Conservation (phyloP, 2,329 filamentous ascomycete genomes). For the Alternaria novae-zelandiae region DNA sequence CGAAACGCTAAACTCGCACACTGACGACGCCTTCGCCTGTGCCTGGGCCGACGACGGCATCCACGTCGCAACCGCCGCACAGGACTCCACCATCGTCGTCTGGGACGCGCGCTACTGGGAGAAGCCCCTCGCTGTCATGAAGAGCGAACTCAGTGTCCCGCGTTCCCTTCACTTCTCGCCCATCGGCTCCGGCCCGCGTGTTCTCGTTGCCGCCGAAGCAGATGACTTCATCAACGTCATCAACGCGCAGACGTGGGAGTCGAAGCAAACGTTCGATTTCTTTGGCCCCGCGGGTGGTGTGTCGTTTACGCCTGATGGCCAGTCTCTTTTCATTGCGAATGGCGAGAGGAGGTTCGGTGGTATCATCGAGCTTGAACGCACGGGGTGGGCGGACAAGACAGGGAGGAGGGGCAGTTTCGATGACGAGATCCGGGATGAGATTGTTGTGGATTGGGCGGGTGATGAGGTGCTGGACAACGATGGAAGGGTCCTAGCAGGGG, state of each 20-base stretch:
- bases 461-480: constrained; percentile 28
- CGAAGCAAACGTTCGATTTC: constrained; percentile 74
- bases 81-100: constrained; percentile 75
- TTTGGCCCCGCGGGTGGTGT: constrained; percentile 78
- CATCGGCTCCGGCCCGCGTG: constrained; percentile 68
- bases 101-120: constrained; percentile 78
- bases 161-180: constrained; percentile 76
- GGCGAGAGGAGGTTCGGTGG: constrained; percentile 71
- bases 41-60: constrained; percentile 81
- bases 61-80: constrained; percentile 77
- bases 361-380: constrained; percentile 66
- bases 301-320: constrained; percentile 69
- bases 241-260: constrained; percentile 67
- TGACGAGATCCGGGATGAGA: constrained; percentile 8
- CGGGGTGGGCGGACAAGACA: constrained; percentile 33
- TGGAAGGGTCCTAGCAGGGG: constrained; percentile 12
- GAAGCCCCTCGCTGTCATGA: constrained; percentile 61
- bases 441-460: constrained; percentile 30
- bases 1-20: constrained; percentile 67
- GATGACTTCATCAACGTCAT: constrained; percentile 76
- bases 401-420: constrained; percentile 7
- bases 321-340: constrained; percentile 72
- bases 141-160: constrained; percentile 71
- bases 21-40: constrained; percentile 76
- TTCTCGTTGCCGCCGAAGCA: constrained; percentile 76